These are phyloP conservation scores for Cladosporium velox DNA, from an alignment of 2,329 filamentous ascomycete species.

Conservation along the genomic window DNA sequence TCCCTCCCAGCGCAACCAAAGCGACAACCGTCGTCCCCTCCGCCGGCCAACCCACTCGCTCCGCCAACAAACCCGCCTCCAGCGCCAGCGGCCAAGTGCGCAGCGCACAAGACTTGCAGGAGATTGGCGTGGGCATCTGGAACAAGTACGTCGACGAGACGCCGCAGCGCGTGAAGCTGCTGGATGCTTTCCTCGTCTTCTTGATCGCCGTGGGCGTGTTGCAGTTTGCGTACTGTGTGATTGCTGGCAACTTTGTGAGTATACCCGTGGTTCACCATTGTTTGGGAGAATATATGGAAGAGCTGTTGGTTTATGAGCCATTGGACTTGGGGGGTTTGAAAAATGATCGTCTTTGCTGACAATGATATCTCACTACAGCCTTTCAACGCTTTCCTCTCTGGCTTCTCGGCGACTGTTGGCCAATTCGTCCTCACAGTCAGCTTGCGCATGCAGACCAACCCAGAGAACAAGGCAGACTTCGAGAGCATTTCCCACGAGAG, in stretches of 20 bases:
- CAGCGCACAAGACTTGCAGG: conserved; percentile 44
- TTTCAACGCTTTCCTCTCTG: conserved; percentile 97
- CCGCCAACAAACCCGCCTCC: conserved; percentile 23
- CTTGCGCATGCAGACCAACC: conserved; percentile 89
- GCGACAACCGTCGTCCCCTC: conserved; percentile 26
- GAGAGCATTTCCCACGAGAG: conserved; percentile 76
- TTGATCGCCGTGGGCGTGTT: conserved; percentile 81
- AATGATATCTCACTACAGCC: conserved; percentile 59
- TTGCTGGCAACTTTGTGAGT: conserved; percentile 88
- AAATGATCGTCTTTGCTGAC: background rate
- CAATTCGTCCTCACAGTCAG: conserved; percentile 94
- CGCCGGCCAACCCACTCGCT: conserved; percentile 30
- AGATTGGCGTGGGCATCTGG: conserved; percentile 71
- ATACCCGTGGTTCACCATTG: background rate
- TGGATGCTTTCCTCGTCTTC: conserved; percentile 89
- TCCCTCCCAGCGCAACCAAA: conserved; percentile 29
- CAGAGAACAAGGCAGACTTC: conserved; percentile 77
- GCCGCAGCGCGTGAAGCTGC: conserved; percentile 85
- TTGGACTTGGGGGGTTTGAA: background rate
- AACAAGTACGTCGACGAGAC: conserved; percentile 78
- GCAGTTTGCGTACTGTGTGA: conserved; percentile 89
- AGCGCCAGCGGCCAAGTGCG: conserved; percentile 21
- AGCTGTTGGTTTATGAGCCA: background rate
- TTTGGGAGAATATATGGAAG: background rate
- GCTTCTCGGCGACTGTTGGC: conserved; percentile 90